Percentiles rank a stretch among this genome's conserved stretches.
Evolutionary conservation across 2,329 filamentous ascomycete species (phyloP).

Genomic region (Neocucurbitaria cava): DNA sequence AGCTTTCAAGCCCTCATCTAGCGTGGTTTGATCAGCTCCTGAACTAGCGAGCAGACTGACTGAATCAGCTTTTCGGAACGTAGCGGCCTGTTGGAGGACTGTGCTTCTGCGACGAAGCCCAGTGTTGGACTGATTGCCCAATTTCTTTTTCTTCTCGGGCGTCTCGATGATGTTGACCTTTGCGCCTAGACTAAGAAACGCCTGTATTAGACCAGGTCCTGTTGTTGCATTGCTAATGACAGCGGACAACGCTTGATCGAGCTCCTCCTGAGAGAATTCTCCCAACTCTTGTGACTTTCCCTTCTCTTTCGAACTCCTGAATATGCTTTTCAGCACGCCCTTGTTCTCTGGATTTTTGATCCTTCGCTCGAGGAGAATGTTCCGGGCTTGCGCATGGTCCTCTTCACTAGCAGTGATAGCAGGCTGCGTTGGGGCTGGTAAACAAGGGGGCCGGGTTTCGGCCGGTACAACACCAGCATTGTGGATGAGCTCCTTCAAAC

Average conservation of each 20-base stretch:
- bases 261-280: conserved; percentile 44
- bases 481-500: conserved; percentile 38
- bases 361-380: conserved; percentile 40
- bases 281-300: conserved; percentile 37
- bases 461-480: conserved; percentile 37
- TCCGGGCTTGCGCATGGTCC: conserved; percentile 38
- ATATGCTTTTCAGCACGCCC: conserved; percentile 44
- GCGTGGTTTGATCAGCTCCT: conserved; percentile 44
- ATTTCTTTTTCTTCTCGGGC: conserved; percentile 23
- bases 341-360: conserved; percentile 38
- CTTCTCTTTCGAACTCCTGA: conserved; percentile 46
- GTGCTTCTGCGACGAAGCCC: conserved; percentile 42
- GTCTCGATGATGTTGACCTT: conserved; percentile 41
- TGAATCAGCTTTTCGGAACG: conserved; percentile 36
- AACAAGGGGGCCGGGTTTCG: conserved; percentile 37
- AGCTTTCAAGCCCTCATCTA: conserved; percentile 44
- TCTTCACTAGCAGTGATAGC: conserved; percentile 39
- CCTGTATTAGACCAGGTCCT: conserved; percentile 41
- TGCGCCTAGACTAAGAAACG: conserved; percentile 42
- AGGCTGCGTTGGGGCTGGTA: conserved; percentile 42
- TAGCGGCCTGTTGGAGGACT: conserved; percentile 44
- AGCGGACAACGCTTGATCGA: conserved; percentile 44
- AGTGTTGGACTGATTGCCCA: conserved; percentile 23
- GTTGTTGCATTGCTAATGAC: conserved; percentile 40
- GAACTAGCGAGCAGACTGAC: conserved; percentile 42